Evolutionary conservation across 306 rosid species (phyloP), one percentile per base, ranked within the genome.

Genomic region (Acacia confusa): DNA sequence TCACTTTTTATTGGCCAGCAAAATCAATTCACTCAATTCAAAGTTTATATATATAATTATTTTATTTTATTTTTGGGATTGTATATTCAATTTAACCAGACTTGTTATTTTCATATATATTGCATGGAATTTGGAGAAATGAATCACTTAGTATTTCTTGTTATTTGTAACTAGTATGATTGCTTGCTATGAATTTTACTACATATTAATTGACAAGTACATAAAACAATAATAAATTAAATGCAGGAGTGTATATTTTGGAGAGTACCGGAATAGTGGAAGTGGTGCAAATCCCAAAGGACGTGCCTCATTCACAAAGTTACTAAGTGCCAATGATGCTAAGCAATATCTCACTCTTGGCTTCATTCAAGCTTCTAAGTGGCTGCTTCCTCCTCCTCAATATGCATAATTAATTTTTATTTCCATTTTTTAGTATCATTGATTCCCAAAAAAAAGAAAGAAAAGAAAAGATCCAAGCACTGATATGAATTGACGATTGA

Each of bases 341-440:
- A 75, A 48, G 43, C 81, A 80, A 36, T 88, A 76, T 78, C 2
- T 88, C n/a, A 40, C 61, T 30, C 85, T 88, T 2, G 78, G 78
- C 72, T 88, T 66, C 41, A 73, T 86, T 78, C 22, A 82, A 66
- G 92, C 64, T 73, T 79, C 89, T 32, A 60, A 68, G 32, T 88
- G 92, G 89, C 25, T 88, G 64, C 89, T 88, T 77, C 92, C 92
- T 84, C 82, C 83, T 36, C 84, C 74, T 20, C 36, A 63, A n/a
- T 36, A 36, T 36, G 36, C 69, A n/a, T 83, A 83, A 25, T 4
- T 19, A 16, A 30, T 30, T 6, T 15, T 14, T 7, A 24, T 6
- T 63, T 63, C 28, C 19, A 25, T 0, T 3, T 48, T 48, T 16
- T 48, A 5, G 2, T 0, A 48, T 47, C 52, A 47, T 3, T 47